A percentile compares a stretch with the other conserved stretches of the same genome.
Conservation (phyloP, 805 yeast genomes). For the Saccharomycopsis fodiens region DNA sequence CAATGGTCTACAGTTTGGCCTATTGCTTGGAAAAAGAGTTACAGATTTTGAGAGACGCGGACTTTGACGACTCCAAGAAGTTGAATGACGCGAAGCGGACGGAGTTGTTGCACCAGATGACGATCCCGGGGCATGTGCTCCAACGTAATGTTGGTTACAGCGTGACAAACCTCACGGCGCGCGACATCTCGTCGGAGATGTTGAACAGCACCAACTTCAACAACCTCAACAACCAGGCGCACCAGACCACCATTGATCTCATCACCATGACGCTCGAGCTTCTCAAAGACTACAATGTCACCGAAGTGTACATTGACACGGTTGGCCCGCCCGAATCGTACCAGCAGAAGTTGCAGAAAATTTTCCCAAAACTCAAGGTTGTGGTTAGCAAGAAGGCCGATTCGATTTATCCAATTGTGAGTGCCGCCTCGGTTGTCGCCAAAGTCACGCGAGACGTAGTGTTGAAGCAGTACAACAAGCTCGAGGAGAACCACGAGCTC, state of each 20-base stretch:
- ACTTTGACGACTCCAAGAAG: constrained; percentile 91
- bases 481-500: constrained; percentile 24
- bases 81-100: constrained; percentile 67
- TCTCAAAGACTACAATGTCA: constrained; percentile 29
- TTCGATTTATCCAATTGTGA: constrained; percentile 82
- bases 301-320: constrained; percentile 82
- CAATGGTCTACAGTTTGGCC: constrained; percentile 93
- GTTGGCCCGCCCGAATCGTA: constrained; percentile 92
- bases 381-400: constrained; percentile 95
- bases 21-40: constrained; percentile 56
- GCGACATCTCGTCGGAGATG: constrained; percentile 88
- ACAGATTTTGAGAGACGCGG: constrained; percentile 43
- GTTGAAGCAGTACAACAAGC: constrained; percentile 30
- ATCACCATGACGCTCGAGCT: constrained; percentile 53
- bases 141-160: constrained; percentile 74
- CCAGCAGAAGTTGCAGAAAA: constrained; percentile 59
- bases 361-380: constrained; percentile 64
- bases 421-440: constrained; percentile 93
- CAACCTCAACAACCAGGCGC: constrained; percentile 85
- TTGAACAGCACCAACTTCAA: constrained; percentile 43
- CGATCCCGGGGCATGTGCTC: constrained; percentile 23
- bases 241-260: constrained; percentile 80
- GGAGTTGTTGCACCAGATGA: constrained; percentile 47
- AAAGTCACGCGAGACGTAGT: constrained; percentile 86
- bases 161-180: constrained; percentile 75